Evolutionary conservation across 2,329 filamentous ascomycete genomes (phyloP), one percentile per base, ranked within the genome.

Genomic region (Aspergillus fructus): DNA sequence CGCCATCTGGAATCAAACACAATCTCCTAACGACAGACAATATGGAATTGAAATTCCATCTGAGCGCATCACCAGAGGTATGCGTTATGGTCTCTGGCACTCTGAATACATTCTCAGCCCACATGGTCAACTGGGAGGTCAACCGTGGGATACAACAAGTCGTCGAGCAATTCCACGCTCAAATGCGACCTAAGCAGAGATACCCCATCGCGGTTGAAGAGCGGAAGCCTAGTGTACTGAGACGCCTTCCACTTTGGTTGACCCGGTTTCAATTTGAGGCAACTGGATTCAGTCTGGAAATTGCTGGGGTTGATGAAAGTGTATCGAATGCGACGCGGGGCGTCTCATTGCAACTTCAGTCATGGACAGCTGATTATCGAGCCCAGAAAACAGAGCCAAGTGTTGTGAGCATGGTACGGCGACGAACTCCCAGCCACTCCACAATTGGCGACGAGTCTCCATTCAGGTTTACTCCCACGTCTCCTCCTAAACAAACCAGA

Each of bases 121-220:
- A 92, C 68, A 88, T 99, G 81, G 88, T 97, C 8, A 87, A 93
- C 21, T 88, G 91, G 5, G 94, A 99, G 69, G 96, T 99, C 58
- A 94, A 89, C 53, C 89, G 96, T 68, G 96, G 94, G 21, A 82
- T 99, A 33, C 90, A 90, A 23, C 91, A 97, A 71, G 97, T 99
- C 61, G 86, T 97, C 13, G 85, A 87, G 42, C 92, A 97, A 68
- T 81, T 97, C 52, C 85, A 88, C 45, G 85, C 85, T 30, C 86
- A 90, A 59, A 83, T 89, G 9, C 83, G 89, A 61, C 83, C 86
- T 4, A 68, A 64, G 3, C 84, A 86, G 58, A 88, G 84, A 69
- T 78, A 83, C 39, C 73, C 72, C 4, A 71, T 71, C 40, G 77
- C 78, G n/a, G 81, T 77, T 56, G 78, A 78, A 9, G 73, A 79